Evolutionary conservation across 2,329 filamentous ascomycete species (phyloP).

Genomic region (Alternaria ventricosa): DNA sequence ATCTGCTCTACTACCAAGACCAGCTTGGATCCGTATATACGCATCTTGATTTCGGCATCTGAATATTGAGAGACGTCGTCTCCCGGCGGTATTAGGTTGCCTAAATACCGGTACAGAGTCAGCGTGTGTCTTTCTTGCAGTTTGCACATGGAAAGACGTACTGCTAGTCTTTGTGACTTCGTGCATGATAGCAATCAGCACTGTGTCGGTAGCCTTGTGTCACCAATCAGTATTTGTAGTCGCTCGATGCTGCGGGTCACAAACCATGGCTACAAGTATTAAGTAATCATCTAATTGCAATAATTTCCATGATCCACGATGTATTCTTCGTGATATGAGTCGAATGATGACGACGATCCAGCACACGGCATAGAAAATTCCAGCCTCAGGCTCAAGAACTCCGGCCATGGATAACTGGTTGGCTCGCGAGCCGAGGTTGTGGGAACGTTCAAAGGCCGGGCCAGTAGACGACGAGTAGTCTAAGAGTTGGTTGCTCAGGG

Average conservation of each 20-base stretch:
- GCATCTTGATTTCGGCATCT: slow-evolving; percentile 48
- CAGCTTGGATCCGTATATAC: slow-evolving; percentile 62
- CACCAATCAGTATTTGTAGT: slow-evolving; percentile 8
- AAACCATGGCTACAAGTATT: slow-evolving; percentile 45
- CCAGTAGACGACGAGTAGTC: neutral
- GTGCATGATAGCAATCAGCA: slow-evolving; percentile 43
- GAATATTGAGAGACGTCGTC: slow-evolving; percentile 40
- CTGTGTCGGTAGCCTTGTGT: slow-evolving; percentile 39
- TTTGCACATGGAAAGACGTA: neutral
- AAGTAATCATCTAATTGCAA: slow-evolving; percentile 47
- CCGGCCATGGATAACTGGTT: slow-evolving; percentile 25
- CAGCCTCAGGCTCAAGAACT: slow-evolving; percentile 42
- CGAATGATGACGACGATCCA: slow-evolving; percentile 43
- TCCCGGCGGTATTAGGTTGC: slow-evolving; percentile 45
- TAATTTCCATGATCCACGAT: slow-evolving; percentile 39
- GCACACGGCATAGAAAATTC: slow-evolving; percentile 43
- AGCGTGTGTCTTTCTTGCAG: neutral
- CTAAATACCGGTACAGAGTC: neutral
- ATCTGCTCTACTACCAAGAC: slow-evolving; percentile 62
- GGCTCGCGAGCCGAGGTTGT: slow-evolving; percentile 11
- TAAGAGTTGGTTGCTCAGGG: neutral
- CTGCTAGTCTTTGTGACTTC: slow-evolving; percentile 39
- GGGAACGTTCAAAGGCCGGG: slow-evolving; percentile 1
- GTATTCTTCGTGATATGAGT: slow-evolving; percentile 37
- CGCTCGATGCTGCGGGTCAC: neutral